These are phyloP conservation scores for Mitragyna speciosa DNA, from an alignment of 257 asterid species.

Conservation along the genomic window DNA sequence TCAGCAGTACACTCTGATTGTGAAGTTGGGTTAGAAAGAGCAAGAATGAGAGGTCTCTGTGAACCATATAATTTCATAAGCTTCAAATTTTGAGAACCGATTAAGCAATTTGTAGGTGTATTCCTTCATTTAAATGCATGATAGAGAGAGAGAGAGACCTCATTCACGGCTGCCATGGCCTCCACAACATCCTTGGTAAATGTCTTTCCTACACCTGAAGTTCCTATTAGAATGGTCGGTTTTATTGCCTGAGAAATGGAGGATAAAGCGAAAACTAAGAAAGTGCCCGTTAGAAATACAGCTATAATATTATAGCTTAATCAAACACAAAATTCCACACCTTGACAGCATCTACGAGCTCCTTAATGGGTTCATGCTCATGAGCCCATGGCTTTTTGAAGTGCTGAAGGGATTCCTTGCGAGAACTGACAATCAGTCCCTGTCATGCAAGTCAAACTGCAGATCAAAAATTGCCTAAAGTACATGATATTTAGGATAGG, in stretches of 20 bases:
- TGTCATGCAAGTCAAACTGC: slow-evolving; percentile 23
- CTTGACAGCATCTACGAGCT: slow-evolving; percentile 75
- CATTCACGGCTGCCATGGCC: slow-evolving; percentile 83
- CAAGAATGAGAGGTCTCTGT: slow-evolving; percentile 85
- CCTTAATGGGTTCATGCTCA: slow-evolving; percentile 71
- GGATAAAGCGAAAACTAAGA: slow-evolving; percentile 4
- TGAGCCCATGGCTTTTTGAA: slow-evolving; percentile 92
- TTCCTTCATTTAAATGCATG: neutral
- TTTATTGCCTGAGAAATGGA: slow-evolving; percentile 55
- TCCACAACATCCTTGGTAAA: slow-evolving; percentile 77
- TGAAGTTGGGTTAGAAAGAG: slow-evolving; percentile 90
- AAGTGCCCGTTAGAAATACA: neutral
- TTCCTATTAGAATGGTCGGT: slow-evolving; percentile 85
- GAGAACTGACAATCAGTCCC: slow-evolving; percentile 79
- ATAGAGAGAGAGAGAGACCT: slow-evolving; percentile 39
- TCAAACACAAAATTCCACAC: slow-evolving; percentile 36
- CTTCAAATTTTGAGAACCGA: slow-evolving; percentile 9
- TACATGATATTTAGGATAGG: neutral
- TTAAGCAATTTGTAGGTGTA: neutral
- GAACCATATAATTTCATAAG: slow-evolving; percentile 11
- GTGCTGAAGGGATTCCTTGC: slow-evolving; percentile 85
- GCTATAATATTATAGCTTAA: slow-evolving; percentile 7
- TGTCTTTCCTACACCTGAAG: slow-evolving; percentile 84
- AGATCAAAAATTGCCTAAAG: slow-evolving; percentile 10
- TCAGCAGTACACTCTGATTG: slow-evolving; percentile 95